These are phyloP conservation scores for Schizochytrium sp. DNA, from an alignment of 108 stramenopile genomes.

Conservation along the genomic window DNA sequence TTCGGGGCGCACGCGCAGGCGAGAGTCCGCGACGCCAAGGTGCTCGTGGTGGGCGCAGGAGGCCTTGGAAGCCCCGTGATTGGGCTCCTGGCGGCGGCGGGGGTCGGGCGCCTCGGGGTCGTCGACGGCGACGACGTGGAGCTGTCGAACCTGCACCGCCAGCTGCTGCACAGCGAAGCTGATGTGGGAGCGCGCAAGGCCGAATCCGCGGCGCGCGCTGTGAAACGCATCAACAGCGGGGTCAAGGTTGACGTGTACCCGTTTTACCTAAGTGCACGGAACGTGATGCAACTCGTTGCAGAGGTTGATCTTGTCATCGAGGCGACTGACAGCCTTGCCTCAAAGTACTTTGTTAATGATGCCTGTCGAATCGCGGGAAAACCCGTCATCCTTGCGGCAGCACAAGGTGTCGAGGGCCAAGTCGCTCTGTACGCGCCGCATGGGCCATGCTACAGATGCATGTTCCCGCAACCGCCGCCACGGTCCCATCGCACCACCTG, in stretches of 20 bases:
- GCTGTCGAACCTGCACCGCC: conserved; percentile 83
- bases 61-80: conserved; percentile 81
- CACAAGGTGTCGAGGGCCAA: conserved; percentile 88
- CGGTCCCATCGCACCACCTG: conserved; percentile 82
- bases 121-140: conserved; percentile 94
- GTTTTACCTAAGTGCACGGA: conserved; percentile 31
- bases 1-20: conserved; percentile 26
- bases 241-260: conserved; percentile 48
- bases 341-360: conserved; percentile 89
- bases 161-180: conserved; percentile 76
- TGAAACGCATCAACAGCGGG: conserved; percentile 70
- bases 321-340: conserved; percentile 88
- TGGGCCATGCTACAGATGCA: conserved; percentile 77
- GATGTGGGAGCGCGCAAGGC: conserved; percentile 71
- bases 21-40: conserved; percentile 60
- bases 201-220: conserved; percentile 58
- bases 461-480: conserved; percentile 76
- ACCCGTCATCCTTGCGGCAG: conserved; percentile 81
- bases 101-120: conserved; percentile 75
- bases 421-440: background rate
- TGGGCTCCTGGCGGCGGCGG: conserved; percentile 87
- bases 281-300: conserved; percentile 25
- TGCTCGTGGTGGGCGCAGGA: conserved; percentile 86
- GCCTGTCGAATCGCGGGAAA: conserved; percentile 67
- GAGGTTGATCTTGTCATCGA: conserved; percentile 71